Evolutionary conservation across 2,329 filamentous ascomycete genomes (phyloP).

Genomic region (Ceratocystis ficicola): DNA sequence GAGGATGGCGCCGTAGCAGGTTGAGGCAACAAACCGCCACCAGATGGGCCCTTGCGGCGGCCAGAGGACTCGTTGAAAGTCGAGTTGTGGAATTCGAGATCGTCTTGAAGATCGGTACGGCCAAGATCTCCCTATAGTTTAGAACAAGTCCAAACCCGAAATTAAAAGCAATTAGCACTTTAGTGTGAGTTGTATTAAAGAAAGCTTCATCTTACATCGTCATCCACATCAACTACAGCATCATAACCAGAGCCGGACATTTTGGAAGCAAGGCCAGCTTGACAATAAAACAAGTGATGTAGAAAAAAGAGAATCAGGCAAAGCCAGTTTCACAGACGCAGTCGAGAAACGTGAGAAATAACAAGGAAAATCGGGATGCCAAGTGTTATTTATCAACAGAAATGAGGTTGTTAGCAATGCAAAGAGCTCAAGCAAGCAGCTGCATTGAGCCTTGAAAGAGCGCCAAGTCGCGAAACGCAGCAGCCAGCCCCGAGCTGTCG

Average conservation of each 20-base stretch:
- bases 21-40: conserved; percentile 37
- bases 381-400: neutral
- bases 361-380: neutral
- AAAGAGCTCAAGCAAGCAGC: conserved; percentile 1
- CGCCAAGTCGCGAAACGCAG: conserved; percentile 18
- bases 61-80: conserved; percentile 55
- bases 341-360: neutral
- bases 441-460: neutral
- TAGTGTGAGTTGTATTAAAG: conserved; percentile 10
- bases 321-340: neutral
- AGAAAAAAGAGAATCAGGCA: neutral
- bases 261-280: conserved; percentile 25
- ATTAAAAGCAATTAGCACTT: conserved; percentile 23
- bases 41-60: conserved; percentile 37
- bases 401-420: neutral
- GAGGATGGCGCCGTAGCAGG: conserved; percentile 42
- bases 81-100: conserved; percentile 96
- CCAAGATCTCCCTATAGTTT: conserved; percentile 79
- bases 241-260: conserved; percentile 89
- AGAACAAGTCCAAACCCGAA: neutral
- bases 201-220: conserved; percentile 52
- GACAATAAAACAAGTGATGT: neutral
- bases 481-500: neutral
- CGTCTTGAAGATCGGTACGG: conserved; percentile 94
- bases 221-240: conserved; percentile 93